A percentile compares a stretch with the other conserved stretches of the same genome.
phyloP scores from a whole-genome alignment of 345 rosid genomes.

The Lepidium didymum region DNA sequence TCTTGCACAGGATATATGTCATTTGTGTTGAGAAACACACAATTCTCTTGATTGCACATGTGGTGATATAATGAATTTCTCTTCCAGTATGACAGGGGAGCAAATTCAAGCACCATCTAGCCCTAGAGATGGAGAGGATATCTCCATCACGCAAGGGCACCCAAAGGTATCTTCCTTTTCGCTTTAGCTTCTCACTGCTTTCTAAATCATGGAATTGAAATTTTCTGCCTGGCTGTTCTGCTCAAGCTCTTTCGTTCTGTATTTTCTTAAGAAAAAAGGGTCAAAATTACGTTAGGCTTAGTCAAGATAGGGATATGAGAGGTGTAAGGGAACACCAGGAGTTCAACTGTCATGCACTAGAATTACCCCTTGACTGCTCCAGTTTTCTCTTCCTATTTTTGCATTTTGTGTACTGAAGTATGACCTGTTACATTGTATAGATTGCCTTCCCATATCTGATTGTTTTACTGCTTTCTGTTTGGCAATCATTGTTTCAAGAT shows the following conservation, averaged over 20 bases:
- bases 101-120: conserved; percentile 77
- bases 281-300: conserved; percentile 3
- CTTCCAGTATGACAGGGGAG: conserved; percentile 91
- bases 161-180: conserved; percentile 43
- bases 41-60: conserved; percentile 8
- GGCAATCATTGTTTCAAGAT: background rate
- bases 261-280: background rate
- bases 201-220: background rate
- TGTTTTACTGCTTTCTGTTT: conserved; percentile 4
- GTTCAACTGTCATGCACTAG: conserved; percentile 12
- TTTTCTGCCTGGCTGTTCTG: background rate
- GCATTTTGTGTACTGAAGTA: background rate
- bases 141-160: conserved; percentile 43
- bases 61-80: conserved; percentile 26
- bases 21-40: conserved; percentile 4
- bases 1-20: background rate
- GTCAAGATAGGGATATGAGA: background rate
- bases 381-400: background rate
- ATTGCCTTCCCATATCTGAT: conserved; percentile 1
- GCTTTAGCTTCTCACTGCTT: background rate
- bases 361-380: conserved; percentile 1
- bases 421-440: background rate
- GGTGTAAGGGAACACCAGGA: background rate
- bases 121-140: conserved; percentile 86
- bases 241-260: background rate